Conservation (phyloP, 2,329 filamentous ascomycete genomes). For the Colletotrichum orbiculare region DNA sequence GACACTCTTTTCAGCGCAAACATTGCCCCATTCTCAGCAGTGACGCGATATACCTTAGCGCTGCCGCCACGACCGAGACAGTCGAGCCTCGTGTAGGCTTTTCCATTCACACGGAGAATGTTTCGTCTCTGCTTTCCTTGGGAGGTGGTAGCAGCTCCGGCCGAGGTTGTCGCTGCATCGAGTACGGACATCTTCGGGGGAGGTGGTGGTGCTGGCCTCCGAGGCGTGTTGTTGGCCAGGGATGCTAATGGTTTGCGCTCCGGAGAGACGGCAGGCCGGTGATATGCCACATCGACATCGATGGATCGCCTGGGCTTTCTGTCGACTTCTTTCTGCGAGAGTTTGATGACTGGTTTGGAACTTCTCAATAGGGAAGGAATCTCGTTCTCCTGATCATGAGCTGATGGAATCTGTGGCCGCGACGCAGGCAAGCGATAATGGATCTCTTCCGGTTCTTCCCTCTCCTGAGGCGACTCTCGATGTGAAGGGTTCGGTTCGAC, state of each 20-base stretch:
- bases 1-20: conserved; percentile 95
- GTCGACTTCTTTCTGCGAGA: conserved; percentile 64
- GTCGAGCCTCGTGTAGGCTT: conserved; percentile 89
- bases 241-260: conserved; percentile 66
- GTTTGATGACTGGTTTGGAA: conserved; percentile 65
- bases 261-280: conserved; percentile 56
- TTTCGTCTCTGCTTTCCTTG: conserved; percentile 82
- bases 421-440: conserved; percentile 67
- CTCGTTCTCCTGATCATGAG: conserved; percentile 88
- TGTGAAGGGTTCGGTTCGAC: conserved; percentile 49
- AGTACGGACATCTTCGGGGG: conserved; percentile 97
- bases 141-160: conserved; percentile 80
- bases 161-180: conserved; percentile 88
- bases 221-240: conserved; percentile 76
- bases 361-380: conserved; percentile 75
- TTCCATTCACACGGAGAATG: conserved; percentile 89
- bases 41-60: conserved; percentile 94
- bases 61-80: conserved; percentile 93
- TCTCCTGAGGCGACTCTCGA: conserved; percentile 46
- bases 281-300: conserved; percentile 55
- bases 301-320: conserved; percentile 64
- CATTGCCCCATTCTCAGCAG: conserved; percentile 96
- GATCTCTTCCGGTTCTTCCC: conserved; percentile 53
- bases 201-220: conserved; percentile 80
- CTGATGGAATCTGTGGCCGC: conserved; percentile 68